phyloP scores from a whole-genome alignment of 1,139 yeast species.

The Pichia sp. region DNA sequence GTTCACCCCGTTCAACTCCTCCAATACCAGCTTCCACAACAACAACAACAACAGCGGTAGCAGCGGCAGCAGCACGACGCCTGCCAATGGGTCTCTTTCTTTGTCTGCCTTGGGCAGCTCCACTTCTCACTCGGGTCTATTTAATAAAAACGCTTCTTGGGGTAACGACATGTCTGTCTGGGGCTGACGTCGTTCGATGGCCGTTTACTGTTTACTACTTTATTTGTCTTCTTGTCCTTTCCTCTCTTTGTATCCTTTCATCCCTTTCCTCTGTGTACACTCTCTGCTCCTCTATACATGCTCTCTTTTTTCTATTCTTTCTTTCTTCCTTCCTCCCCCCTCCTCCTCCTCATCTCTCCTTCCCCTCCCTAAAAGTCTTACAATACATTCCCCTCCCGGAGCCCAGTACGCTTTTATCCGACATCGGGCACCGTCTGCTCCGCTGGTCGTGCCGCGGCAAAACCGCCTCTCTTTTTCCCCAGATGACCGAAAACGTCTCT shows the following conservation, averaged over 20 bases:
- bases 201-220: not conserved
- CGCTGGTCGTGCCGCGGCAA: constrained; percentile 1
- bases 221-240: not conserved
- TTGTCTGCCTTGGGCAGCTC: constrained; percentile 6
- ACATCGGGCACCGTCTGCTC: not conserved
- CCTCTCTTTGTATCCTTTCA: not conserved
- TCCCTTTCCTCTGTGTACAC: not conserved
- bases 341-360: too few relatives aligned
- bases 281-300: not conserved
- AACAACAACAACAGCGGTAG: not conserved
- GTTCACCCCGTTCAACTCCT: constrained; percentile 1
- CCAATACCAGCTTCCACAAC: not conserved
- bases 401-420: not conserved
- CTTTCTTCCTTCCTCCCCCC: not conserved
- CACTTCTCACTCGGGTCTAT: constrained; percentile 6
- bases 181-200: constrained; percentile 12
- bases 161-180: constrained; percentile 20
- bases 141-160: constrained; percentile 13
- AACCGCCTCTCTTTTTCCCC: not conserved
- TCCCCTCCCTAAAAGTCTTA: too few relatives aligned
- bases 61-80: not conserved
- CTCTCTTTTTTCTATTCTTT: not conserved
- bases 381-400: not conserved
- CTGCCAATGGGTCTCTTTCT: constrained; percentile 1
- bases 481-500: not conserved